Conservation (phyloP, 768 basidiomycete species). For the Suillus cothurnatus region DNA sequence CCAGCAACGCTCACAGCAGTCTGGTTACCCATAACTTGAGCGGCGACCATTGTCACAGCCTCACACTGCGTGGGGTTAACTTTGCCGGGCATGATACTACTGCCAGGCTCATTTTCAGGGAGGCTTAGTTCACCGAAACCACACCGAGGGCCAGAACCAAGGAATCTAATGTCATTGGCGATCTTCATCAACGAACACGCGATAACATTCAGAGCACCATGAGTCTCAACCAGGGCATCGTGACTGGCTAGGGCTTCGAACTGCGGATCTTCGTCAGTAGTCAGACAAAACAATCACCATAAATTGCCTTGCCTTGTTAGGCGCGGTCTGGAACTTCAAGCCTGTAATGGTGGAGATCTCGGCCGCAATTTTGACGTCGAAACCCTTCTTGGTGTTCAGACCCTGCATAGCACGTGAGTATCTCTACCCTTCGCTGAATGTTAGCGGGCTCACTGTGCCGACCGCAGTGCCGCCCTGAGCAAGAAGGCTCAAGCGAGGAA, state of each 20-base stretch:
- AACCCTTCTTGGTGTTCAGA: constrained; percentile 94
- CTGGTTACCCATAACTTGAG: constrained; percentile 98
- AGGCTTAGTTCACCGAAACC: constrained; percentile 93
- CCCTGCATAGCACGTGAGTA: constrained; percentile 54
- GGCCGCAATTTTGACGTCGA: constrained; percentile 90
- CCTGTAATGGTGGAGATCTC: constrained; percentile 93
- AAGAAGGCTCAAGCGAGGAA: constrained; percentile 85
- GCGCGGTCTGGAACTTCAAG: constrained; percentile 90
- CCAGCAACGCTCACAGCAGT: constrained; percentile 91
- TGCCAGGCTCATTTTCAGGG: constrained; percentile 98
- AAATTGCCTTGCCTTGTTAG: constrained; percentile 79
- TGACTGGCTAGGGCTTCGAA: constrained; percentile 98
- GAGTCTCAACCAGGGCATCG: constrained; percentile 96
- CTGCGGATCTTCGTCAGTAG: constrained; percentile 40
- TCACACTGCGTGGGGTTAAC: constrained; percentile 99
- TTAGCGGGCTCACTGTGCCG: constrained; percentile 73
- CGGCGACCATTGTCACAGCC: constrained; percentile 97
- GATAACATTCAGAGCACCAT: constrained; percentile 93
- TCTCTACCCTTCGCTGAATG: background rate
- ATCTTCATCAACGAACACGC: constrained; percentile 99
- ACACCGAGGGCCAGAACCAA: constrained; percentile 96
- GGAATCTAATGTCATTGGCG: constrained; percentile 97
- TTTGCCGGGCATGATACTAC: constrained; percentile 99
- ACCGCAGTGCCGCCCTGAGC: constrained; percentile 99
- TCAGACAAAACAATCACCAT: background rate